Evolutionary conservation across 2,329 filamentous ascomycete genomes (phyloP).

Genomic region (Diaporthe amygdali): DNA sequence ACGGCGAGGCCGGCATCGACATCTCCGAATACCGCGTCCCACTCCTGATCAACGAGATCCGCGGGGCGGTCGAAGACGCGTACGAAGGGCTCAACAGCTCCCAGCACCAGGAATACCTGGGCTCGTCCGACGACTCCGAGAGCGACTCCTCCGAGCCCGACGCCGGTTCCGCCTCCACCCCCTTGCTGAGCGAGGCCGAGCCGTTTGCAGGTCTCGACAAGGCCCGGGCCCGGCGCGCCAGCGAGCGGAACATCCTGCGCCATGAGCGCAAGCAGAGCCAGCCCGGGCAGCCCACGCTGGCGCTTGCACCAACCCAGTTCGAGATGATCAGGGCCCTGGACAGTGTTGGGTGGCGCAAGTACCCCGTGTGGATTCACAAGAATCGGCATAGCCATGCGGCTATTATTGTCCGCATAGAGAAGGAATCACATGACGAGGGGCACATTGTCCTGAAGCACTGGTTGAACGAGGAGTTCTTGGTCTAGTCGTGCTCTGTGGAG

Average conservation of each 20-base stretch:
- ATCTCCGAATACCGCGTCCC: constrained; percentile 77
- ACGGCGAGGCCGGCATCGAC: constrained; percentile 70
- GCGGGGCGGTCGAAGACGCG: constrained; percentile 76
- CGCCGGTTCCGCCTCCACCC: constrained; percentile 1
- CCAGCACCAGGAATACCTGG: constrained; percentile 75
- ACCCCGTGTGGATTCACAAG: constrained; percentile 77
- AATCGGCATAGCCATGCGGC: constrained; percentile 85
- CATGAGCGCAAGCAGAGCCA: constrained; percentile 44
- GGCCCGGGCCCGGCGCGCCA: constrained; percentile 32
- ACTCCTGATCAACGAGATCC: constrained; percentile 76
- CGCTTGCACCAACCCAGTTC: constrained; percentile 81
- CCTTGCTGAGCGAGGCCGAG: constrained; percentile 1
- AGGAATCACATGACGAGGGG: constrained; percentile 75
- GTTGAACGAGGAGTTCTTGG: constrained; percentile 74
- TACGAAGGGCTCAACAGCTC: constrained; percentile 75
- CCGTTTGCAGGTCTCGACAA: constrained; percentile 13
- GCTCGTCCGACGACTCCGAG: constrained; percentile 42
- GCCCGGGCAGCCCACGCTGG: constrained; percentile 70
- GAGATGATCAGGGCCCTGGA: constrained; percentile 82
- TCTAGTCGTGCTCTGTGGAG: constrained; percentile 42
- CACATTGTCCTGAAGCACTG: constrained; percentile 81
- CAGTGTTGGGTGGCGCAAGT: constrained; percentile 66
- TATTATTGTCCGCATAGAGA: constrained; percentile 80
- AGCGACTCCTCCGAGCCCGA: constrained; percentile 18
- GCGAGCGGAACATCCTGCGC: constrained; percentile 44